These are phyloP conservation scores for Ceratocystis diversiconidia DNA, from an alignment of 2,329 filamentous ascomycete genomes.

Conservation along the genomic window DNA sequence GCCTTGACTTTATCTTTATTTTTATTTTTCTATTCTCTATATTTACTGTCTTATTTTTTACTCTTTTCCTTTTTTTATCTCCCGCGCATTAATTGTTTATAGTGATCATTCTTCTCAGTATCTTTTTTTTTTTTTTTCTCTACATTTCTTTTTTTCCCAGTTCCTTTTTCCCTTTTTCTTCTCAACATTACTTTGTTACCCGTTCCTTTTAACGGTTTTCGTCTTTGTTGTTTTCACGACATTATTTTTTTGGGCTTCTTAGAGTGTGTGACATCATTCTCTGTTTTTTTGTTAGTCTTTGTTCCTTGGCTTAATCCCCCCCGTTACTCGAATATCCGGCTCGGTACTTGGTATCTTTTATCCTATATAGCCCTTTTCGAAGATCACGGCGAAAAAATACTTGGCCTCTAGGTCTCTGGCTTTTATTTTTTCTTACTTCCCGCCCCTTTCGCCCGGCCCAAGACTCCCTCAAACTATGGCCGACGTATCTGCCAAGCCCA, in stretches of 20 bases:
- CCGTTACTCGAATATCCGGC: not conserved
- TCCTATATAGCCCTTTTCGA: not conserved
- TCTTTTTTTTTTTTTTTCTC: not conserved
- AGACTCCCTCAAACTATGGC: slow-evolving; percentile 22
- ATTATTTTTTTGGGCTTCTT: not conserved
- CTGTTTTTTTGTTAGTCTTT: not conserved
- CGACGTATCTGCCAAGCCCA: slow-evolving; percentile 42
- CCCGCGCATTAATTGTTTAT: not conserved
- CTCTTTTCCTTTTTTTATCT: not conserved
- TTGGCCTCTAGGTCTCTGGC: not conserved
- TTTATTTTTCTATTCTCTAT: not conserved
- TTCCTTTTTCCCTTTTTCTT: not conserved
- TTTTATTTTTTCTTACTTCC: not conserved
- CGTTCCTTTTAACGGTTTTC: not conserved
- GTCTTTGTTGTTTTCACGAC: not conserved
- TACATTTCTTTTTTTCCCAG: not conserved
- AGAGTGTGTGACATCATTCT: not conserved
- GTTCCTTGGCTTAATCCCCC: not conserved
- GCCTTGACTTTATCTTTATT: not conserved
- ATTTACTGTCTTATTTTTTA: not conserved
- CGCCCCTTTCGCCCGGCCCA: not conserved
- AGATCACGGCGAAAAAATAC: not conserved
- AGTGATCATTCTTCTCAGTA: not conserved
- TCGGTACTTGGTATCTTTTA: not conserved
- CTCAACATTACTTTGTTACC: not conserved